A percentile compares a stretch with the other conserved stretches of the same genome.
Conservation (phyloP, 2,329 filamentous ascomycete species). For the Penicillium hesseltinei region DNA sequence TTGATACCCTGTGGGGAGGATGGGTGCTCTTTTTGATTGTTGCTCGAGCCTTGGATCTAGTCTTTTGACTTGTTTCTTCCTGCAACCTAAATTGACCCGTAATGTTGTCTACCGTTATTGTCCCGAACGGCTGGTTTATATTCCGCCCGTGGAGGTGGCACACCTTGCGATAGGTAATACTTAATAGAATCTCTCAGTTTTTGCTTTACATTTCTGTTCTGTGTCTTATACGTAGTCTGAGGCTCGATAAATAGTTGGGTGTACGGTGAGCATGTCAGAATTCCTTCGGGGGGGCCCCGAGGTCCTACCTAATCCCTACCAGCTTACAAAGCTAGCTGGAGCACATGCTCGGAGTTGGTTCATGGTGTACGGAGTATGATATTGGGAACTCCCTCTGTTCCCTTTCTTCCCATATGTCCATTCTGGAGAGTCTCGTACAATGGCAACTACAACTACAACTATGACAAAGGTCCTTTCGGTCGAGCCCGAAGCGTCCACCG, state of each 20-base stretch:
- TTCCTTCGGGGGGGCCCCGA: background rate
- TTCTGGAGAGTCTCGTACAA: background rate
- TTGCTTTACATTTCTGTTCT: conserved; percentile 13
- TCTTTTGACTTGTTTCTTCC: conserved; percentile 13
- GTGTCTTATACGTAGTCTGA: background rate
- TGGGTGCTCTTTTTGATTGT: conserved; percentile 26
- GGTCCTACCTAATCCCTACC: background rate
- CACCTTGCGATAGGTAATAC: conserved; percentile 38
- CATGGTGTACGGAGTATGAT: background rate
- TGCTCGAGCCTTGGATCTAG: conserved; percentile 18
- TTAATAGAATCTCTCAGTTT: conserved; percentile 37
- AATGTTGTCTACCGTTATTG: conserved; percentile 28
- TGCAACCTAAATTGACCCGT: conserved; percentile 25
- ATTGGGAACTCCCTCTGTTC: background rate
- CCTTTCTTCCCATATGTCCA: background rate
- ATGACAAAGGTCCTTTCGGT: background rate
- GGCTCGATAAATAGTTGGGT: no score
- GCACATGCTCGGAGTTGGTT: conserved; percentile 46
- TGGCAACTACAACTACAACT: background rate
- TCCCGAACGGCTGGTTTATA: conserved; percentile 15
- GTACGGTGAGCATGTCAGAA: background rate
- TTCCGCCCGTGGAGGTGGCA: conserved; percentile 23
- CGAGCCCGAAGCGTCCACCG: background rate
- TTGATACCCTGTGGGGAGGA: conserved; percentile 38
- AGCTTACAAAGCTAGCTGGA: no score